Percentiles rank a stretch among this genome's conserved stretches.
Conservation (phyloP, 176 grass and related monocot genomes). For the Triticum urartu region DNA sequence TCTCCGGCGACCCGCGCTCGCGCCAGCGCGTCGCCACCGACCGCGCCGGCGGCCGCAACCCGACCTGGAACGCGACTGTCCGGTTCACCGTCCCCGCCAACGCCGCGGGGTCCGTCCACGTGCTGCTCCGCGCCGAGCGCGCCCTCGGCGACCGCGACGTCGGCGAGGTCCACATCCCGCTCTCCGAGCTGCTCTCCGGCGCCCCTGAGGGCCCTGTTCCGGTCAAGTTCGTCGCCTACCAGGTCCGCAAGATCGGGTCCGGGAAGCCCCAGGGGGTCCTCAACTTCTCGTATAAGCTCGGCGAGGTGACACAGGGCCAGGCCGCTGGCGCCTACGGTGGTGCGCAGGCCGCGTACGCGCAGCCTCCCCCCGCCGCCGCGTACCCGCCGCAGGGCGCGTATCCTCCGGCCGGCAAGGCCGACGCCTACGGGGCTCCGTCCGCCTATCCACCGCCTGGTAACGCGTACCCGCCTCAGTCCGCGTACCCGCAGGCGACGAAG, state of each 20-base stretch:
- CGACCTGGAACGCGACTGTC: constrained; percentile 65
- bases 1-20: constrained; percentile 58
- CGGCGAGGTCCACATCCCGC: constrained; percentile 73
- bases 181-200: constrained; percentile 61
- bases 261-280: constrained; percentile 74
- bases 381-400: background rate
- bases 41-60: constrained; percentile 60
- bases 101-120: constrained; percentile 26
- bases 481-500: constrained; percentile 22
- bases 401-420: background rate
- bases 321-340: background rate
- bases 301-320: constrained; percentile 31
- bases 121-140: constrained; percentile 67
- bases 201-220: constrained; percentile 35
- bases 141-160: constrained; percentile 74
- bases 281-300: constrained; percentile 81
- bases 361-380: background rate
- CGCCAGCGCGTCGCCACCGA: constrained; percentile 50
- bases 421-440: background rate
- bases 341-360: background rate
- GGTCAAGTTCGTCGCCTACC: constrained; percentile 65
- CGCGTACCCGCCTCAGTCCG: constrained; percentile 18
- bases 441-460: background rate
- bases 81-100: constrained; percentile 44
- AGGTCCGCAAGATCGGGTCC: constrained; percentile 57